Evolutionary conservation across 164 flowering plant species (phyloP).

Genomic region (Nelumbo lutea): DNA sequence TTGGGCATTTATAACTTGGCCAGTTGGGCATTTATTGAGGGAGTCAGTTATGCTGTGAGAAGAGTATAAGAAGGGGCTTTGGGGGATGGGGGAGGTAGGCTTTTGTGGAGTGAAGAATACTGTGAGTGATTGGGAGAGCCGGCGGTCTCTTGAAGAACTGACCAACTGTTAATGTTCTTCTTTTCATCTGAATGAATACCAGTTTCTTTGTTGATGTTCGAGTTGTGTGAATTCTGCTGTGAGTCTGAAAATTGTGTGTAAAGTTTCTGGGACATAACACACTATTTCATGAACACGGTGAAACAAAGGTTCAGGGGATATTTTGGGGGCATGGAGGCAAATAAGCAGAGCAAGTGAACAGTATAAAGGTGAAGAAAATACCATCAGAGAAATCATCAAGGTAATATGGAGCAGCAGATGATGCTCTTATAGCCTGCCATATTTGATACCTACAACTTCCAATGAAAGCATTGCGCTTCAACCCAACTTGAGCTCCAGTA

Average conservation of each 20-base stretch:
- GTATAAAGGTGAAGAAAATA: slow-evolving; percentile 15
- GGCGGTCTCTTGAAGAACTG: background rate
- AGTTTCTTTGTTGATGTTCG: no score
- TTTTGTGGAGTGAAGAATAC: background rate
- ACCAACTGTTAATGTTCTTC: background rate
- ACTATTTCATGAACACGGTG: background rate
- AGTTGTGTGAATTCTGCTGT: no score
- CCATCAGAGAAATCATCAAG: slow-evolving; percentile 98
- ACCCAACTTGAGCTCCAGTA: slow-evolving; percentile 52
- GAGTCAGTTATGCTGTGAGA: no score
- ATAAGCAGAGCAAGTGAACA: no score
- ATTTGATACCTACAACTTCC: slow-evolving; percentile 96
- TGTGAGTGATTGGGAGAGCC: no score
- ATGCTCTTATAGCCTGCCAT: slow-evolving; percentile 99
- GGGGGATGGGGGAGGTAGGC: no score
- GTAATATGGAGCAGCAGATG: slow-evolving; percentile 99
- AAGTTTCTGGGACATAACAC: background rate
- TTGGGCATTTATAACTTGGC: no score
- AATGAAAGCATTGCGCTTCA: slow-evolving; percentile 64
- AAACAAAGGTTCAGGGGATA: background rate
- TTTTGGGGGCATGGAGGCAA: no score
- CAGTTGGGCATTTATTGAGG: no score
- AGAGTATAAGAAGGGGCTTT: no score
- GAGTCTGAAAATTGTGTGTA: no score
- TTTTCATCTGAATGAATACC: background rate